These are phyloP conservation scores for Tylopilus balloui DNA, from an alignment of 768 basidiomycete genomes.

Conservation along the genomic window DNA sequence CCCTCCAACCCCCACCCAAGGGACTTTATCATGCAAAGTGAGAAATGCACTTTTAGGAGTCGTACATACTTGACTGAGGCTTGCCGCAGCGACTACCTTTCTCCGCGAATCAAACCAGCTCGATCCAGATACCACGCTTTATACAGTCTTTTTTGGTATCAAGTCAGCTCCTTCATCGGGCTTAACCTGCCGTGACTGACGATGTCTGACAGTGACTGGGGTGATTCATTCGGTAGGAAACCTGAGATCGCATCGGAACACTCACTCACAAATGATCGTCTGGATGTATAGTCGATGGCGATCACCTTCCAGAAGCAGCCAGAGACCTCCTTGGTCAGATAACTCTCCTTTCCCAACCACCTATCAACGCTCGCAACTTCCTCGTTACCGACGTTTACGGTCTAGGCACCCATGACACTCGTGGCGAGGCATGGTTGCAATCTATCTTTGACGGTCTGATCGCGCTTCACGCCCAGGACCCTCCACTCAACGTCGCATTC, in stretches of 20 bases:
- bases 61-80: neutral
- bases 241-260: neutral
- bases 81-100: slow-evolving; percentile 38
- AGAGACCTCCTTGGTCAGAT: slow-evolving; percentile 43
- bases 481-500: slow-evolving; percentile 40
- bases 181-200: slow-evolving; percentile 2
- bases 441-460: slow-evolving; percentile 41
- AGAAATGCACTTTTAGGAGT: neutral
- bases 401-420: slow-evolving; percentile 36
- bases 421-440: slow-evolving; percentile 46
- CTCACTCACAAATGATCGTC: neutral
- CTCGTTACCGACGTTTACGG: slow-evolving; percentile 51
- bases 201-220: slow-evolving; percentile 35
- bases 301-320: slow-evolving; percentile 44
- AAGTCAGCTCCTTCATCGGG: slow-evolving; percentile 34
- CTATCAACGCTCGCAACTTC: slow-evolving; percentile 48
- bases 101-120: slow-evolving; percentile 41
- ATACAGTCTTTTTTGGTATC: slow-evolving; percentile 52
- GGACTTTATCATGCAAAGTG: slow-evolving; percentile 47
- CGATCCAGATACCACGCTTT: slow-evolving; percentile 46
- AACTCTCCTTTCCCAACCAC: slow-evolving; percentile 41
- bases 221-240: slow-evolving; percentile 38
- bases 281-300: slow-evolving; percentile 36
- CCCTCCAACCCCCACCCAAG: slow-evolving; percentile 44
- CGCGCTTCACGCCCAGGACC: slow-evolving; percentile 29